Evolutionary conservation across 140 eudicot genomes (phyloP), one percentile per base, ranked within the genome.

Genomic region (Bidens hawaiensis): DNA sequence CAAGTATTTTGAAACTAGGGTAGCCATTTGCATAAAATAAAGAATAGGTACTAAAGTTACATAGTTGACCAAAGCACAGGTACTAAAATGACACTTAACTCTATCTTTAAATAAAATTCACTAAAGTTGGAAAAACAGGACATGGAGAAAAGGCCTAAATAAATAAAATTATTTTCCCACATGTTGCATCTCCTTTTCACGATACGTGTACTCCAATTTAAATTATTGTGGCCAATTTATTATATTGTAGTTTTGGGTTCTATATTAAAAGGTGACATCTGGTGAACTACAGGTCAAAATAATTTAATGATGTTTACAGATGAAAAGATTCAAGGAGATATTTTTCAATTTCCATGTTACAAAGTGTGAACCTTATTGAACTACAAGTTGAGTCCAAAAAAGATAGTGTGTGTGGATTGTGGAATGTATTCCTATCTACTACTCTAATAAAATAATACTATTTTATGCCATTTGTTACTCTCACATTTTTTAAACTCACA

Each of bases 121-220:
- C 8, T n/a, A 27, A 30, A 26, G 28, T 2, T 28, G 4, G 31
- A 28, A 55, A 9, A 55, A 55, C 0, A 28, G 1, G 38, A 55
- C 62, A 55, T 30, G 38, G 5, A 55, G 8, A 30, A 55, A 27
- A 55, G 6, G 19, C 24, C 42, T 27, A 15, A 45, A 54, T 15
- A 25, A 17, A 47, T 42, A 30, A 19, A 47, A 34, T 22, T 21
- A 65, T 51, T 31, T 65, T 21, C 18, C 26, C 51, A 67, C 64
- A 54, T 67, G 73, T 40, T 54, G 48, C 55, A 45, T 45, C 26
- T 57, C 66, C 59, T 57, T 58, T 57, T 57, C 74, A 27, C 8
- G 50, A 58, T 58, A 69, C 74, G 67, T 69, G 74, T 69, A 69
- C 74, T 30, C 74, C 50, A 46, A 19, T 30, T 17, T 48, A 28